Evolutionary conservation across 2,329 filamentous ascomycete species (phyloP), one percentile per base, ranked within the genome.

Genomic region (Tolypocladium ophioglossoides): DNA sequence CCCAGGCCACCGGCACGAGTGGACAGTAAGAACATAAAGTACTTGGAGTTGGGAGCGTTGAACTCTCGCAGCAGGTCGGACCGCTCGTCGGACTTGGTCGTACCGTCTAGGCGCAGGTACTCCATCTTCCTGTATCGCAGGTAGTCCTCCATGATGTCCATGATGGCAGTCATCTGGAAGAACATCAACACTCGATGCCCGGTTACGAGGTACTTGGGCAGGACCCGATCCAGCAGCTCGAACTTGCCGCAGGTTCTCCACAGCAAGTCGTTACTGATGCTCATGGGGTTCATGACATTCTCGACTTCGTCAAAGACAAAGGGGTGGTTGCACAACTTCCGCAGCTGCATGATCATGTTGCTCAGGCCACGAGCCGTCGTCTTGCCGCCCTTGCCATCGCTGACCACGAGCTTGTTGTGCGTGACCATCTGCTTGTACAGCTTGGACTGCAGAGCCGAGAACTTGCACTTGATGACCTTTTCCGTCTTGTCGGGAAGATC

Each of bases 91-190:
- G 94, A 91, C 70, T 99, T 99, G 48, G 94, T 99, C 0, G 91
- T 94, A 75, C 94, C 94, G 66, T 99, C 94, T 56, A 99, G 78
- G 68, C 94, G 91, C 61, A 99, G 79, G 68, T 95, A 99, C 65
- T 87, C 80, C 61, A 96, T 78, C 49, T 86, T 87, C 59, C 89
- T 83, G 65, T 90, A 86, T 4, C 92, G 86, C 58, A 99, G 73
- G 69, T 95, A 99, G 69, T 99, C 94, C 64, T 99, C 94, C 94
- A 99, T 97, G 66, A 99, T 99, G 72, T 99, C 96, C 94, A 99
- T 99, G 68, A 99, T 99, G 58, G 95, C 91, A 4, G 94, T 99
- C 94, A 99, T 99, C 70, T 99, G 94, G 79, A 99, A 99, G 81
- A 99, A 99, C 88, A 99, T 97, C 69, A 99, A 78, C 32, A 97